Evolutionary conservation across 176 grass and related monocot species (phyloP).

Genomic region (Musa troglodytarum): DNA sequence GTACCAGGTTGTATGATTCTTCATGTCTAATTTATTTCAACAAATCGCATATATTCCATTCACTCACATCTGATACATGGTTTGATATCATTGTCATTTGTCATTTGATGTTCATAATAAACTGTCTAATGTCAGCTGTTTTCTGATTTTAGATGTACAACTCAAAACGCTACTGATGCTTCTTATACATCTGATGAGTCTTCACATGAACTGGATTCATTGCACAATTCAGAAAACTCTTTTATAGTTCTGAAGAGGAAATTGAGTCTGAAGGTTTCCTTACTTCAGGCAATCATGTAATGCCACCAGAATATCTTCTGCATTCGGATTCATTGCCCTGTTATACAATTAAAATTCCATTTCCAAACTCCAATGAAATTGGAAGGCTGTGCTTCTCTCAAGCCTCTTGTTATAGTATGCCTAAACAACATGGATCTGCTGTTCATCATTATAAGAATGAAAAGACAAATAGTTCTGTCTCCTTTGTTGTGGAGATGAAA

Average conservation of each 20-base stretch:
- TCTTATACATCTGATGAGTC: constrained; percentile 54
- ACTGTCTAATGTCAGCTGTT: neutral
- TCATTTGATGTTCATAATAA: neutral
- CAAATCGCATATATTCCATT: neutral
- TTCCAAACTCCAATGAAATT: constrained; percentile 23
- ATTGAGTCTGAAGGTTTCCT: constrained; percentile 28
- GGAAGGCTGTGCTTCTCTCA: constrained; percentile 35
- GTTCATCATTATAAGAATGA: constrained; percentile 27
- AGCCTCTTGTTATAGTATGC: constrained; percentile 17
- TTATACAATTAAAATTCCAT: constrained; percentile 22
- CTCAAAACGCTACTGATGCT: constrained; percentile 43
- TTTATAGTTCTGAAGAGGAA: constrained; percentile 69
- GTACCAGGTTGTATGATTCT: constrained; percentile 34
- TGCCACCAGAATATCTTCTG: constrained; percentile 3
- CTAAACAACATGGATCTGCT: constrained; percentile 27
- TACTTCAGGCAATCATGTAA: constrained; percentile 17
- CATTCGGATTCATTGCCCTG: constrained; percentile 28
- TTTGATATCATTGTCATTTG: neutral
- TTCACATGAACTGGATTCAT: constrained; percentile 43
- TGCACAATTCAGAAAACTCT: constrained; percentile 56
- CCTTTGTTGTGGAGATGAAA: constrained; percentile 8
- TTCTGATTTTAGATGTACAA: constrained; percentile 32
- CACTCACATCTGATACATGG: neutral
- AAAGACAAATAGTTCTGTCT: constrained; percentile 15
- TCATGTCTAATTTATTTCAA: constrained; percentile 4